phyloP scores from a whole-genome alignment of 495 filamentous ascomycete species.

The Viridothelium virens region DNA sequence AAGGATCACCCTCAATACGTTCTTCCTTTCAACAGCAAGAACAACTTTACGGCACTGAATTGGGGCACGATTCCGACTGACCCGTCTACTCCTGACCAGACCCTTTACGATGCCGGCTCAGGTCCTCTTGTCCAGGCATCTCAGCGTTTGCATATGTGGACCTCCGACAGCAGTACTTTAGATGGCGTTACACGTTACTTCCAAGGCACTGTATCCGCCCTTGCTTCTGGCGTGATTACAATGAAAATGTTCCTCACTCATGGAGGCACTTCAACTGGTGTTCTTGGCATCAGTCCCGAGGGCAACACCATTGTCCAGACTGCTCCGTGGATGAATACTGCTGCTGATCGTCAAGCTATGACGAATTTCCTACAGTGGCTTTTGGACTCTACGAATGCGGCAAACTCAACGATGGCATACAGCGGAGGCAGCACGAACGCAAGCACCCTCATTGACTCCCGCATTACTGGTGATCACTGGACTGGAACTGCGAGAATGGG shows the following conservation, averaged over 20 bases:
- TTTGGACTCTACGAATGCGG: constrained; percentile 13
- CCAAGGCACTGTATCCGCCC: constrained; percentile 30
- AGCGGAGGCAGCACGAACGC: neutral
- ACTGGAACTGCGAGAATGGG: neutral
- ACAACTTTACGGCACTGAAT: neutral
- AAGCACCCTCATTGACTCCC: neutral
- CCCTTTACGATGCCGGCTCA: constrained; percentile 13
- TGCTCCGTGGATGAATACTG: constrained; percentile 28
- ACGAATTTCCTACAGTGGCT: constrained; percentile 12
- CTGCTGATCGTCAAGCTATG: constrained; percentile 16
- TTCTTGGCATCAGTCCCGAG: constrained; percentile 29
- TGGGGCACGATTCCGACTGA: neutral
- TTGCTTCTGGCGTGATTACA: constrained; percentile 4
- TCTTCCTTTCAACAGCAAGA: neutral
- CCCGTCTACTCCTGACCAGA: neutral
- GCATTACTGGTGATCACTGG: neutral
- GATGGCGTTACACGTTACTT: constrained; percentile 11
- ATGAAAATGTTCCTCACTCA: constrained; percentile 40
- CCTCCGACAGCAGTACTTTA: constrained; percentile 18
- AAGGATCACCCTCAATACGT: constrained; percentile 11
- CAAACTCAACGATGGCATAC: constrained; percentile 18
- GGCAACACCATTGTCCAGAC: constrained; percentile 28
- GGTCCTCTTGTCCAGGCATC: constrained; percentile 22
- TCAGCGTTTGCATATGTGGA: constrained; percentile 25
- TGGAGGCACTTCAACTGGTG: constrained; percentile 35